Conservation (phyloP, 768 basidiomycete species). For the Rhodocollybia butyracea region DNA sequence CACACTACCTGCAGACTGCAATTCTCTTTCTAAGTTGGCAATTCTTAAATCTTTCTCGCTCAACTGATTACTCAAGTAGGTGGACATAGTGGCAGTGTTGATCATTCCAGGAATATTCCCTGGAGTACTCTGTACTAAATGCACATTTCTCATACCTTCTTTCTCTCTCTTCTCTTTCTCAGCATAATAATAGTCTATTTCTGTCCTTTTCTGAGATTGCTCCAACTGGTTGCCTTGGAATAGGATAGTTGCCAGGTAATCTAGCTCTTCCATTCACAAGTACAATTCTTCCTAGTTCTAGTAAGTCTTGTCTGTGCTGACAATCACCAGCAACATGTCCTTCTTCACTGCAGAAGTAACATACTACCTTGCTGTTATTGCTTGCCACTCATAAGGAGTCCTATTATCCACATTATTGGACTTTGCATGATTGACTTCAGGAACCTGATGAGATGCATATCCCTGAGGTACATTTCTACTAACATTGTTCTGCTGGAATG, state of each 20-base stretch:
- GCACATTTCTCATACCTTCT: no score
- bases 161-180: neutral
- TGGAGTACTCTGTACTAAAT: neutral
- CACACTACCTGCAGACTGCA: neutral
- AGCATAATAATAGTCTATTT: neutral
- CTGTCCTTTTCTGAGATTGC: neutral
- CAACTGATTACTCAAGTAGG: neutral
- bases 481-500: neutral
- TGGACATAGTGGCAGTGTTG: neutral
- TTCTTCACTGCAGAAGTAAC: neutral
- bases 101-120: neutral
- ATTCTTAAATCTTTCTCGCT: neutral
- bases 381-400: neutral
- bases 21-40: neutral
- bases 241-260: neutral
- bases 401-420: neutral
- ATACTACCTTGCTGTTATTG: neutral
- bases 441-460: neutral
- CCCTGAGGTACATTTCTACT: neutral
- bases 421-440: neutral
- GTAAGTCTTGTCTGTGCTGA: neutral
- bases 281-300: neutral
- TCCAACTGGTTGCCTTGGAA: slow-evolving; percentile 6
- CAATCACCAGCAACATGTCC: neutral
- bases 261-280: neutral